These are phyloP conservation scores for Candida vaughaniae DNA, from an alignment of 805 yeast species.

Conservation along the genomic window DNA sequence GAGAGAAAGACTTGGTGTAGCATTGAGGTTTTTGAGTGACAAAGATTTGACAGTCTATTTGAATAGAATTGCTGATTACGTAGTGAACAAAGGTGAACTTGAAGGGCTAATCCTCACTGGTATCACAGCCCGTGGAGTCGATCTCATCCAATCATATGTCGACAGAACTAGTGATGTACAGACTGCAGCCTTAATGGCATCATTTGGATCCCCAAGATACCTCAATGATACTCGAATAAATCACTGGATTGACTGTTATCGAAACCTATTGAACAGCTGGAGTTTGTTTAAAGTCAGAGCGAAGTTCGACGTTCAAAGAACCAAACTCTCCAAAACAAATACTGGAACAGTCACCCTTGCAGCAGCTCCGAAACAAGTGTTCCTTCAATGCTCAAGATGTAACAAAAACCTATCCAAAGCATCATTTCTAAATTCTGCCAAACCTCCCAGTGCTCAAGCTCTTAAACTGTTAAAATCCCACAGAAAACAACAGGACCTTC, in stretches of 20 bases:
- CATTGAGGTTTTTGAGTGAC: slow-evolving; percentile 80
- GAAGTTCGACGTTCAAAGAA: slow-evolving; percentile 76
- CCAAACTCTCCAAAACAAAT: slow-evolving; percentile 56
- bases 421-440: slow-evolving; percentile 7
- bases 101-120: slow-evolving; percentile 93
- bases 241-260: slow-evolving; percentile 74
- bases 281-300: slow-evolving; percentile 75
- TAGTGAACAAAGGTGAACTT: slow-evolving; percentile 74
- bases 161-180: slow-evolving; percentile 89
- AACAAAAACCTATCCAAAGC: slow-evolving; percentile 59
- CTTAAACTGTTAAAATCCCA: neutral
- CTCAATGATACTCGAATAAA: slow-evolving; percentile 71
- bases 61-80: slow-evolving; percentile 66
- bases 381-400: slow-evolving; percentile 79
- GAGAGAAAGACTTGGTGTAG: slow-evolving; percentile 87
- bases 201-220: slow-evolving; percentile 82
- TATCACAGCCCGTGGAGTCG: slow-evolving; percentile 80
- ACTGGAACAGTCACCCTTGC: slow-evolving; percentile 48
- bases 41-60: slow-evolving; percentile 72
- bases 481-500: slow-evolving; percentile 18
- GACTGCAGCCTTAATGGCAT: slow-evolving; percentile 78
- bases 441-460: slow-evolving; percentile 15
- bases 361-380: slow-evolving; percentile 70
- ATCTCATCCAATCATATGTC: slow-evolving; percentile 80
- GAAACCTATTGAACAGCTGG: slow-evolving; percentile 76